These are phyloP conservation scores for Penicillium sp. DNA, from an alignment of 2,329 filamentous ascomycete genomes.

Conservation along the genomic window DNA sequence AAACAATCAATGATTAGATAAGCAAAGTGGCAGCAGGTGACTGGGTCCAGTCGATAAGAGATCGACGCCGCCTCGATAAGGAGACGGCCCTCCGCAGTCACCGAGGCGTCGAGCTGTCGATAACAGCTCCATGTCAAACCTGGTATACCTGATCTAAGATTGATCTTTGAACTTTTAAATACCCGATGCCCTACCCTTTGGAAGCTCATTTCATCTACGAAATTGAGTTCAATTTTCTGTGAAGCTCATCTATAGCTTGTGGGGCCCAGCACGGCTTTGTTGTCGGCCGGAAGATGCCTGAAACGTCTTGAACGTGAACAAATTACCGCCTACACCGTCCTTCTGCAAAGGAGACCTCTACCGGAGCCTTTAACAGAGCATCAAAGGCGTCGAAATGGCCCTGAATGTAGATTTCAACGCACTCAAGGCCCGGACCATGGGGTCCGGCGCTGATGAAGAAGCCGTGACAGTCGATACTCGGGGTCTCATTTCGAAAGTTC, in stretches of 20 bases:
- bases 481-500: slow-evolving; percentile 93
- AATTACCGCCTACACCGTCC: neutral
- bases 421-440: slow-evolving; percentile 80
- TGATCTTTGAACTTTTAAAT: no score
- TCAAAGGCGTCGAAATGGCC: slow-evolving; percentile 50
- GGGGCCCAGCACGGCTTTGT: neutral
- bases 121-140: no score
- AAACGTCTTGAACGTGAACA: slow-evolving; percentile 2
- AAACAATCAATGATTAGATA: slow-evolving; percentile 8
- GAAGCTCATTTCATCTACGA: no score
- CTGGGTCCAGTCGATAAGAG: slow-evolving; percentile 15
- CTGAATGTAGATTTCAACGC: slow-evolving; percentile 61
- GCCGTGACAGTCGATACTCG: slow-evolving; percentile 97
- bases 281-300: slow-evolving; percentile 2
- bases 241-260: no score
- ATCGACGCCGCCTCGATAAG: slow-evolving; percentile 5
- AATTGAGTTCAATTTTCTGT: no score
- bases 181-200: no score
- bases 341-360: neutral
- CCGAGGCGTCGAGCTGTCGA: slow-evolving; percentile 5
- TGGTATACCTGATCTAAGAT: no score
- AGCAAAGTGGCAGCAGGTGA: neutral
- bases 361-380: neutral
- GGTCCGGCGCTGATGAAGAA: slow-evolving; percentile 82
- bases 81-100: slow-evolving; percentile 13